A percentile compares a stretch with the other conserved stretches of the same genome.
Conservation (phyloP, 768 basidiomycete genomes). For the Xerocomellus intermedius region DNA sequence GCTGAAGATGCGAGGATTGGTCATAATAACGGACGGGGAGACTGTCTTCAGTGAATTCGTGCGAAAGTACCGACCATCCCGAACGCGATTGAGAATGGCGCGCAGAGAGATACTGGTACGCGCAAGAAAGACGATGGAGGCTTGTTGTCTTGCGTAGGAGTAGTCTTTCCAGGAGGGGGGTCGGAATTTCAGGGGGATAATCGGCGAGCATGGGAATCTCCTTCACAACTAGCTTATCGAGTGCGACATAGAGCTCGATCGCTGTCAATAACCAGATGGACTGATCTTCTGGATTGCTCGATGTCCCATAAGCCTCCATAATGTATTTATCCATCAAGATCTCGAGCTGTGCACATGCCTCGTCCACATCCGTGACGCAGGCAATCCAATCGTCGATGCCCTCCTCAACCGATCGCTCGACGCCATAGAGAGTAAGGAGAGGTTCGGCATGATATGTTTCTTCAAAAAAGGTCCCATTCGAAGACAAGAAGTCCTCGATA, state of each 20-base stretch:
- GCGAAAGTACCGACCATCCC: constrained; percentile 33
- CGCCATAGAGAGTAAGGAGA: constrained; percentile 32
- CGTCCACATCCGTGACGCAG: not conserved
- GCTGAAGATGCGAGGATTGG: constrained; percentile 20
- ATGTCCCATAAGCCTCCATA: constrained; percentile 2
- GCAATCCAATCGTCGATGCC: constrained; percentile 34
- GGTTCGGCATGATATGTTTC: constrained; percentile 6
- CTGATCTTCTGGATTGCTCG: constrained; percentile 33
- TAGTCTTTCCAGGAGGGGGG: constrained; percentile 17
- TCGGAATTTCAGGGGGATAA: constrained; percentile 32
- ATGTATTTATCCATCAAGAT: constrained; percentile 27
- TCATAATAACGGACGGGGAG: constrained; percentile 39
- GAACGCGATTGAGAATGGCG: constrained; percentile 24
- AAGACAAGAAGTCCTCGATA: constrained; percentile 17
- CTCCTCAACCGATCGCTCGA: constrained; percentile 34
- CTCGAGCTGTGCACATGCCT: constrained; percentile 14
- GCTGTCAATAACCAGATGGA: constrained; percentile 40
- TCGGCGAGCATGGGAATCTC: constrained; percentile 28
- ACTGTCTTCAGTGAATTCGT: constrained; percentile 12
- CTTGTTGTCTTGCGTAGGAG: constrained; percentile 27
- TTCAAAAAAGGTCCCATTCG: constrained; percentile 5
- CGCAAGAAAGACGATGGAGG: constrained; percentile 26
- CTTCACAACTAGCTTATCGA: constrained; percentile 27
- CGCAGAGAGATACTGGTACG: constrained; percentile 30
- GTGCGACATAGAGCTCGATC: constrained; percentile 34